These are phyloP conservation scores for Inga laurina DNA, from an alignment of 306 rosid species.

Conservation along the genomic window DNA sequence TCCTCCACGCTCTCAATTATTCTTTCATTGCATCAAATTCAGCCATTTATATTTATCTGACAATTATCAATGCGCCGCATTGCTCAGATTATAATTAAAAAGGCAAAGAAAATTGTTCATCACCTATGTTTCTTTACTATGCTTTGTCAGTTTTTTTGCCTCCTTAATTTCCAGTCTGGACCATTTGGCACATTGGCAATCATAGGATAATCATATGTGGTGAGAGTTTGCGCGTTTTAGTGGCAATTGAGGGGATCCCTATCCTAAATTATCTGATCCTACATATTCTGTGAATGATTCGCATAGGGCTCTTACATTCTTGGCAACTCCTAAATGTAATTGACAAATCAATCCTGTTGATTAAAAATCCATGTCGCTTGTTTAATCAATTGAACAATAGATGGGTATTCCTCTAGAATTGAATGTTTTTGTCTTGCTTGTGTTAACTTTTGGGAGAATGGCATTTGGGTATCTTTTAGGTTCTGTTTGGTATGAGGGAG, in stretches of 20 bases:
- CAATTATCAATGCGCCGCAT: background rate
- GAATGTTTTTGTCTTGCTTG: background rate
- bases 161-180: background rate
- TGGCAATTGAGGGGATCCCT: background rate
- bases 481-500: too few species aligned
- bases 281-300: constrained; percentile 3
- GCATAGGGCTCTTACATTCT: constrained; percentile 9
- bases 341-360: constrained; percentile 18
- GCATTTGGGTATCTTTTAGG: background rate
- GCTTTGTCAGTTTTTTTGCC: background rate
- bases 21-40: background rate
- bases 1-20: background rate
- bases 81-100: background rate
- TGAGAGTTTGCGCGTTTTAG: background rate
- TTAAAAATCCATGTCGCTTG: constrained; percentile 8
- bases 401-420: background rate
- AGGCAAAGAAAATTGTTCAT: background rate
- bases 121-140: background rate
- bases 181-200: background rate
- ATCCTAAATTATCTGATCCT: background rate
- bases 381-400: constrained; percentile 11
- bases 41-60: background rate
- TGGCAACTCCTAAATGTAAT: constrained; percentile 23
- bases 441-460: constrained; percentile 9
- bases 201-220: background rate